phyloP scores from a whole-genome alignment of 768 basidiomycete species.

The Coprinopsis strossmayeri region DNA sequence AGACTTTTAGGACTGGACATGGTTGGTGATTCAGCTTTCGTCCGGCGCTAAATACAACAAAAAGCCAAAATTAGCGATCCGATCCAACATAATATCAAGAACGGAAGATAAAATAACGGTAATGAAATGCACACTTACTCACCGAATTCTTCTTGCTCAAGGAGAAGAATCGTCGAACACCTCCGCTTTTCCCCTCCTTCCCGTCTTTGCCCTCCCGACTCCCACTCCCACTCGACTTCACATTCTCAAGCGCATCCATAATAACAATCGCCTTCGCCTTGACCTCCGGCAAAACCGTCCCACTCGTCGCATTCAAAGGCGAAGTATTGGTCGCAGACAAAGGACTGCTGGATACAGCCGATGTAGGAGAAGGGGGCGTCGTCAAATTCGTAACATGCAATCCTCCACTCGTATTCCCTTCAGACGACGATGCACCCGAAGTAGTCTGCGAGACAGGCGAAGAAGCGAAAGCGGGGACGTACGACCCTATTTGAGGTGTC shows the following conservation, averaged over 20 bases:
- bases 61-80: no score
- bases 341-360: background rate
- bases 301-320: no score
- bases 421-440: background rate
- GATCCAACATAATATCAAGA: no score
- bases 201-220: background rate
- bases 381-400: background rate
- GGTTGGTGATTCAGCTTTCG: no score
- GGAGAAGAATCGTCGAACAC: constrained; percentile 32
- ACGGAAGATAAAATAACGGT: no score
- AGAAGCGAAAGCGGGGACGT: background rate
- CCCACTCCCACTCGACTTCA: constrained; percentile 32
- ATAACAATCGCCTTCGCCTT: constrained; percentile 55
- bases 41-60: no score
- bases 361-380: background rate
- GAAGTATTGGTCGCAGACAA: constrained; percentile 15
- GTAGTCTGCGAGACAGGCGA: background rate
- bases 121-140: constrained; percentile 17
- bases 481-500: background rate
- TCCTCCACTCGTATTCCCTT: background rate
- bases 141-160: constrained; percentile 32
- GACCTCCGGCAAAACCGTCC: background rate
- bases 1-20: no score
- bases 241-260: constrained; percentile 46
- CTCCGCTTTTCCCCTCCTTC: constrained; percentile 9